These are phyloP conservation scores for Triticum urartu DNA, from an alignment of 176 grass and related monocot genomes.

Conservation along the genomic window DNA sequence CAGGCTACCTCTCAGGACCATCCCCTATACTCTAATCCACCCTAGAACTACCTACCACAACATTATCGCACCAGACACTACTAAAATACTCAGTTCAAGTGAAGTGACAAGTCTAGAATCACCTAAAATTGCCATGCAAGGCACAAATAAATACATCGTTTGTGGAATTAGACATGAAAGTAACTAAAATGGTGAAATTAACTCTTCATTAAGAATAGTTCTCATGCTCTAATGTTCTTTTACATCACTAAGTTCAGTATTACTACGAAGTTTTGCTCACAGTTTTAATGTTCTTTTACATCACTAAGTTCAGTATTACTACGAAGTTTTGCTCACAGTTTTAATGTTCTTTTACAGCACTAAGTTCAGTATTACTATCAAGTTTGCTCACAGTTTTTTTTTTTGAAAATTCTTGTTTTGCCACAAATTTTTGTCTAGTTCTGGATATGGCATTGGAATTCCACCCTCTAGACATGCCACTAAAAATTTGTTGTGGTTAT, in stretches of 20 bases:
- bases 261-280: neutral
- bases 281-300: too few relatives aligned
- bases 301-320: too few relatives aligned
- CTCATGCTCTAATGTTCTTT: neutral
- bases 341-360: neutral
- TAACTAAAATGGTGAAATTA: constrained; percentile 12
- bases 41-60: too few relatives aligned
- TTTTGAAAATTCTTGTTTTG: neutral
- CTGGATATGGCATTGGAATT: neutral
- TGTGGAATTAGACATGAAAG: neutral
- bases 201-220: neutral
- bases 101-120: too few relatives aligned
- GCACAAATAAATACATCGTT: neutral
- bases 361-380: neutral
- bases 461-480: neutral
- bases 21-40: too few relatives aligned
- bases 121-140: neutral
- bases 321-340: too few relatives aligned
- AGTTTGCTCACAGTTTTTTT: neutral
- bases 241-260: neutral
- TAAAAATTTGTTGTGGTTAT: neutral
- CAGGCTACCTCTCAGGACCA: too few relatives aligned
- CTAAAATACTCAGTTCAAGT: too few relatives aligned
- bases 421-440: neutral
- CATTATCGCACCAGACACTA: too few relatives aligned